Evolutionary conservation across 2,329 filamentous ascomycete species (phyloP).

Genomic region (Xylaria sp.): DNA sequence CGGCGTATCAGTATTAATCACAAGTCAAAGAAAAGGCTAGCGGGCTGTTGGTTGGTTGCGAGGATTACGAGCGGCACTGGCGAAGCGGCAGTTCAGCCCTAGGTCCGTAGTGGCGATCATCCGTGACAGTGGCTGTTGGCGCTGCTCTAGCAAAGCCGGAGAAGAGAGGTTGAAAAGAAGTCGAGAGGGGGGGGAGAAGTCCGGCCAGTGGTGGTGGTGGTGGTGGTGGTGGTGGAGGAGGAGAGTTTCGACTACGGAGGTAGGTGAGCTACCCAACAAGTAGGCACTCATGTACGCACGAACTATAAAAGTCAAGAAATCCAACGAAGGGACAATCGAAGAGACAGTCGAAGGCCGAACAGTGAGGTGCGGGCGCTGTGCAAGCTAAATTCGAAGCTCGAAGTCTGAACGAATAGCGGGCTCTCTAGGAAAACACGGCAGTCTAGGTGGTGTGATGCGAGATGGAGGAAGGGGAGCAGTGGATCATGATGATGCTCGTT

Average conservation of each 20-base stretch:
- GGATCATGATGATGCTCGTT: conserved; percentile 27
- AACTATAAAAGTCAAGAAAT: background rate
- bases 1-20: background rate
- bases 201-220: conserved; percentile 3
- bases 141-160: background rate
- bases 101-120: conserved; percentile 33
- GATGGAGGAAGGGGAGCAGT: conserved; percentile 25
- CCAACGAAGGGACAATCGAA: background rate
- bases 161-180: background rate
- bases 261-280: no score
- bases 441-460: conserved; percentile 19
- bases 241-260: background rate
- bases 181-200: background rate
- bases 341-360: background rate
- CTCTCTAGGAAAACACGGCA: conserved; percentile 10
- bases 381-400: background rate
- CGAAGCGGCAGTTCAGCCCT: conserved; percentile 39
- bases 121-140: conserved; percentile 19
- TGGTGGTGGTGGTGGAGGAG: background rate
- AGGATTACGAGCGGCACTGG: conserved; percentile 20
- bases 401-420: background rate
- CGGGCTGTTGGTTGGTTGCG: background rate
- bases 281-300: background rate
- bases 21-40: background rate
- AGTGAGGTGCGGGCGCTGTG: background rate